Conservation (phyloP, 2,329 filamentous ascomycete genomes). For the Fusarium sp. region DNA sequence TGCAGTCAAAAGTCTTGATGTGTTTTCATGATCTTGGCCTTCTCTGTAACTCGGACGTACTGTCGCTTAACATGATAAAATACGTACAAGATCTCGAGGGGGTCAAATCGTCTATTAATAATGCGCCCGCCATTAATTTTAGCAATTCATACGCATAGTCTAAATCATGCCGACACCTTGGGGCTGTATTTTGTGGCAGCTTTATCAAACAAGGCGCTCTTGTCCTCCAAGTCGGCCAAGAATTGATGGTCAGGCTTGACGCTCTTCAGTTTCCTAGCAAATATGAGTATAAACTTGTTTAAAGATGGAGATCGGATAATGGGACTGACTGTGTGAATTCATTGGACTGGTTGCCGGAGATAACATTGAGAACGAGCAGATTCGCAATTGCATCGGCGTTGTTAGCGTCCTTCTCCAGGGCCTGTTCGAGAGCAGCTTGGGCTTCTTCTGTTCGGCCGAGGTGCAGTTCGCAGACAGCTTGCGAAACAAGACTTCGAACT, state of each 20-base stretch:
- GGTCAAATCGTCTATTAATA: conserved; percentile 43
- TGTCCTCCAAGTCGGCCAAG: conserved; percentile 81
- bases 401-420: conserved; percentile 77
- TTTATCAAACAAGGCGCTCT: conserved; percentile 87
- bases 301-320: background rate
- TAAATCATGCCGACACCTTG: conserved; percentile 72
- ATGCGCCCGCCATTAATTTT: conserved; percentile 49
- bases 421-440: conserved; percentile 85
- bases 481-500: conserved; percentile 80
- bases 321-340: conserved; percentile 71
- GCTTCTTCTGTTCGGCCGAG: conserved; percentile 90
- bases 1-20: conserved; percentile 1
- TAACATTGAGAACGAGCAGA: conserved; percentile 79
- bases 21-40: conserved; percentile 10
- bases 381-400: conserved; percentile 85
- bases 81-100: conserved; percentile 30
- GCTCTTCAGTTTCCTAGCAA: conserved; percentile 64
- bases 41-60: background rate
- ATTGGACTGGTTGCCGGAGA: conserved; percentile 77
- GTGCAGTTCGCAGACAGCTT: conserved; percentile 92
- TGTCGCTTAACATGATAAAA: background rate
- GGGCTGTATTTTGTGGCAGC: conserved; percentile 88
- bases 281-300: conserved; percentile 41
- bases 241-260: conserved; percentile 76
- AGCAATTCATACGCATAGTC: conserved; percentile 39